Base-by-base conservation (phyloP, 2,329 filamentous ascomycete species). In the Alternaria infectoria region DNA sequence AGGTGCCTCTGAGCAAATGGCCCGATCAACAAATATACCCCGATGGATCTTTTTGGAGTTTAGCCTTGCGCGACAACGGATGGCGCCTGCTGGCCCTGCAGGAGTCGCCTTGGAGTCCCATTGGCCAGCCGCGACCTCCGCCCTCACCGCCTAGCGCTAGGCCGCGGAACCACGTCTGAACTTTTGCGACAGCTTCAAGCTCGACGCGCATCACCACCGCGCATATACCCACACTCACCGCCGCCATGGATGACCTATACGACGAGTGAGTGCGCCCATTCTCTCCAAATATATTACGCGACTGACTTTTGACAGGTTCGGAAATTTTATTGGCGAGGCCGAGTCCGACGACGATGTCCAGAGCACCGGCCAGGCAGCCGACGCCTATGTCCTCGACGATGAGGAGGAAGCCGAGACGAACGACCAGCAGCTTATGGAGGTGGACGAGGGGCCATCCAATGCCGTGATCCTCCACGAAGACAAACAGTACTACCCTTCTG, bases 401-500 rank as follows among this genome's bases (percentile, higher is more conserved):
- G 79, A 88, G 57, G 78, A 77, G 5, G 80, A 80, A 49, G 77
- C 69, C 26, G 65, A 68, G 23, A 84, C 82, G 44, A 86, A 89
- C 40, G 90, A 91, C 49, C 91, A 96, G 79, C 92, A 97, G 82
- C 83, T 96, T 73, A 98, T 99, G 95, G 93, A 98, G 75, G 83
- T 98, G 46, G 95, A 98, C 77, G 91, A 94, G 52, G 93, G 92
- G 13, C 92, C 95, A 4, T 97, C 94, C 6, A 99, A 98, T 80
- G 95, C 96, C 55, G 93, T 99, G n/a, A 88, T 99, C 61, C 87
- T 99, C 49, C 96, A 99, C 82, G 96, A 99, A 85, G 96, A 99
- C 83, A 99, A 99, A 81, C 96, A 98, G 79, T 99, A 99, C 81
- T 99, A 99, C 78, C 96, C 96, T 28, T 97, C 94, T n/a, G 96